A percentile compares a stretch with the other conserved stretches of the same genome.
These are phyloP conservation scores for Tylopilus vinaceipallidus DNA, from an alignment of 768 basidiomycete genomes.

Conservation along the genomic window DNA sequence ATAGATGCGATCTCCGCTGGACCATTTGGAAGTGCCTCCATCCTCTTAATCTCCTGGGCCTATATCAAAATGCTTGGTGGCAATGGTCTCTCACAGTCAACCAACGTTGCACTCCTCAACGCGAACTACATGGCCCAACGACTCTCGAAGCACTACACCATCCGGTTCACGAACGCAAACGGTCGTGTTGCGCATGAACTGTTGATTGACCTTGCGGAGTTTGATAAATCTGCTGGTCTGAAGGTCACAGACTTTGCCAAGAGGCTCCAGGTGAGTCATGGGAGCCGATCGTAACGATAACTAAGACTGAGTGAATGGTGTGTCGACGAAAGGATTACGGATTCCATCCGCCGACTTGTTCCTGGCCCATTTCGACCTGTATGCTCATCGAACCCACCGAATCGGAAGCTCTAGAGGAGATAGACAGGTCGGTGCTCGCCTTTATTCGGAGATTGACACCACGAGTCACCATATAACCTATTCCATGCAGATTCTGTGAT, in stretches of 20 bases:
- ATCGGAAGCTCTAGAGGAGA: constrained; percentile 89
- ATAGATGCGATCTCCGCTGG: constrained; percentile 90
- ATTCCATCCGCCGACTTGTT: constrained; percentile 96
- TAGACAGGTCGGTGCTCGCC: constrained; percentile 61
- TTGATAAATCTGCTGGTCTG: constrained; percentile 83
- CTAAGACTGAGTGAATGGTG: too few relatives aligned
- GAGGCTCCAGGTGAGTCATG: constrained; percentile 83
- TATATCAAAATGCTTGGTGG: constrained; percentile 99
- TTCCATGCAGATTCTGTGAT: constrained; percentile 77
- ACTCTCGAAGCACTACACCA: constrained; percentile 77
- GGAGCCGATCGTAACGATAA: too few relatives aligned
- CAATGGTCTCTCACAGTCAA: constrained; percentile 78
- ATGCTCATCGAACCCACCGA: constrained; percentile 99
- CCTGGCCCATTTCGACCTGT: constrained; percentile 96
- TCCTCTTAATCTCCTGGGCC: constrained; percentile 96
- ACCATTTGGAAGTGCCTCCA: constrained; percentile 93
- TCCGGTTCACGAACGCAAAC: constrained; percentile 89
- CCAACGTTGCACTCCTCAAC: constrained; percentile 85
- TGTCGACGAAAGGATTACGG: constrained; percentile 67
- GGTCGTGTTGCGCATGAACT: constrained; percentile 95
- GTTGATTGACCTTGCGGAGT: constrained; percentile 92
- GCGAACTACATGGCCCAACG: constrained; percentile 97
- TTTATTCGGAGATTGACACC: not conserved
- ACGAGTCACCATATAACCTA: not conserved
- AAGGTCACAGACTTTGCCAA: constrained; percentile 98